Conservation (phyloP, 805 yeast genomes). For the Metschnikowia noctiluminum region DNA sequence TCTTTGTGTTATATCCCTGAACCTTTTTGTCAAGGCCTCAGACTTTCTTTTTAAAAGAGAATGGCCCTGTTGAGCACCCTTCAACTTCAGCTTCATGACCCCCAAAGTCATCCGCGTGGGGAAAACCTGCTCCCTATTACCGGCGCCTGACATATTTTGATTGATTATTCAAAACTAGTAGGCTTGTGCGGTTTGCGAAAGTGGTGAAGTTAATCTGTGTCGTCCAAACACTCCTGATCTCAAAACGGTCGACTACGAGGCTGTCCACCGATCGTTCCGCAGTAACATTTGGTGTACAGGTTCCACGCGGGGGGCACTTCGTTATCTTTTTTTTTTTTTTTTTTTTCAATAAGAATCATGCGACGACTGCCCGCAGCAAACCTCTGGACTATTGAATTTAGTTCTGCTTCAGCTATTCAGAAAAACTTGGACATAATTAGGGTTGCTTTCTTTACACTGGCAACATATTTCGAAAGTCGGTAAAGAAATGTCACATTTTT, state of each 20-base stretch:
- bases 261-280: neutral
- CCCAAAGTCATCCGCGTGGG: conserved; percentile 98
- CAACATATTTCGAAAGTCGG: too few relatives aligned
- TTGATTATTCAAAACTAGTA: neutral
- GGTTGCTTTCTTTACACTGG: too few relatives aligned
- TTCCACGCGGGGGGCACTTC: neutral
- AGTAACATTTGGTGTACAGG: neutral
- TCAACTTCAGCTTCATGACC: conserved; percentile 89
- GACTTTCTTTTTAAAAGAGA: conserved; percentile 90
- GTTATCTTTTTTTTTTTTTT: too few relatives aligned
- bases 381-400: too few relatives aligned
- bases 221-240: neutral
- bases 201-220: neutral
- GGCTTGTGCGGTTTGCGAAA: neutral
- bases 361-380: too few relatives aligned
- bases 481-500: too few relatives aligned
- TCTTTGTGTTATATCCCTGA: conserved; percentile 90
- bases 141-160: conserved; percentile 56
- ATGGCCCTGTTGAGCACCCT: conserved; percentile 97
- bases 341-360: too few relatives aligned
- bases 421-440: too few relatives aligned
- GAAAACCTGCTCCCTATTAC: conserved; percentile 90
- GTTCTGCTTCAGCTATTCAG: too few relatives aligned
- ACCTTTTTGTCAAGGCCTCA: conserved; percentile 93
- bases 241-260: conserved; percentile 1